Base-by-base conservation (phyloP, 192 early-diverging fungal species). In the Geranomyces variabilis region DNA sequence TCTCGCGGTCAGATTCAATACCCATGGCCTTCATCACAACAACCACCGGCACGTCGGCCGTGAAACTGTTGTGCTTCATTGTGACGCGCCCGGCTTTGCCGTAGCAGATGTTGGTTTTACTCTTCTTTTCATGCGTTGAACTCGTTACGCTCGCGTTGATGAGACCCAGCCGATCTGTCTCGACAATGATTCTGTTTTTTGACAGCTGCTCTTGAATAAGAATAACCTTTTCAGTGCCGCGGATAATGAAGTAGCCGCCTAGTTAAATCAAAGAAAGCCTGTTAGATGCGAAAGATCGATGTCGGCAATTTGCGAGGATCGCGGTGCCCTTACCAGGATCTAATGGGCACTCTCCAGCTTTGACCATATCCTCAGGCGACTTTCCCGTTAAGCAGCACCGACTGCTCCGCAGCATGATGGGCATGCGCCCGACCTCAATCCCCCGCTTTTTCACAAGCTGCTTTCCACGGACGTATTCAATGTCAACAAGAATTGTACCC, bases 171-270 rank as follows among this genome's bases (percentile, higher is more conserved):
- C 88, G 83, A 75, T 97, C 95, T 5, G 81, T 81, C 59, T 96
- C 93, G 19, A 97, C 91, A 76, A 99, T 94, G 68, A 99, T 99
- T 78, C 96, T 87, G 82, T 99, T 99, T 75, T 99, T 99, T 24
- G 94, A 95, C 79, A 99, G 85, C 71, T 99, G 96, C 84, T 99
- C 96, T 79, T 99, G 96, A 41, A 99, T 94, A 55, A 99, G 74
- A 83, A 97, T 95, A 4, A 99, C 94, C 81, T 97, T 99, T 75
- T 99, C 96, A 0, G 90, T 91, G 26, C 96, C 96, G 29, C 94
- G 90, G 68, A 97, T 92, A 43, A 99, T 87, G 86, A 99, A 99
- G 77, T 99, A 99, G 31, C 96, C 96, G 46, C 36, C 36, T 41
- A 41, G 10, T n/a, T 3, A 41, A 41, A 41, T 41, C 90, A 84